A percentile compares a stretch with the other conserved stretches of the same genome.
Evolutionary conservation across 1,284 basidiomycete genomes (phyloP).

Genomic region (Malassezia vespertilionis): DNA sequence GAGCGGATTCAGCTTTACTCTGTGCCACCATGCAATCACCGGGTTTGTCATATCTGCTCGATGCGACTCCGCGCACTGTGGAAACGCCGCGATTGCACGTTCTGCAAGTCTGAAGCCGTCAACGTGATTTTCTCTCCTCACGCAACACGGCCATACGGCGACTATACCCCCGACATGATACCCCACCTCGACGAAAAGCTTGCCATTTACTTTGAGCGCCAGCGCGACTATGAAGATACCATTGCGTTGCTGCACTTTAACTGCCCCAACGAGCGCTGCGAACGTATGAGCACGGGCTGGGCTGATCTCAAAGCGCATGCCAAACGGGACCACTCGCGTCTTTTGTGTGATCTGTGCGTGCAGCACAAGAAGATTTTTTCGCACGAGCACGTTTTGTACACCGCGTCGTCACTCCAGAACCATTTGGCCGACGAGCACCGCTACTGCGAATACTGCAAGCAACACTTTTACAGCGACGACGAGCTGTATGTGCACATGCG

Average conservation of each 20-base stretch:
- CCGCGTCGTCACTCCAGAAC: constrained; percentile 57
- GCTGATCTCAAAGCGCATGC: constrained; percentile 71
- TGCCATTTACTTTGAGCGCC: constrained; percentile 72
- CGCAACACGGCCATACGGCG: constrained; percentile 42
- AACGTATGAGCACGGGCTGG: constrained; percentile 77
- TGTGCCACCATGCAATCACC: constrained; percentile 78
- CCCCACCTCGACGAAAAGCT: constrained; percentile 50
- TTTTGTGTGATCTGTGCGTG: constrained; percentile 72
- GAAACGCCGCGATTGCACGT: constrained; percentile 74
- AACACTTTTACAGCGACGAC: constrained; percentile 80
- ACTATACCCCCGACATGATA: constrained; percentile 29
- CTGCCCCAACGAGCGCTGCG: constrained; percentile 54
- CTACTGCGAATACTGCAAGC: constrained; percentile 78
- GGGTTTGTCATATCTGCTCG: constrained; percentile 83
- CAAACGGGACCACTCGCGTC: constrained; percentile 61
- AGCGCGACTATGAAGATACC: constrained; percentile 88
- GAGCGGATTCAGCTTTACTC: constrained; percentile 84
- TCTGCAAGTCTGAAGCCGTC: constrained; percentile 83
- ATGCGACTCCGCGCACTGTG: constrained; percentile 82
- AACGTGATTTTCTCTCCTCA: constrained; percentile 72
- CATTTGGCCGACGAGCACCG: constrained; percentile 71
- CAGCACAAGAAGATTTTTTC: constrained; percentile 85
- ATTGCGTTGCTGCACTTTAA: constrained; percentile 68
- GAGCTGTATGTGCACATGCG: constrained; percentile 91
- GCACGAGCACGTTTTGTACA: constrained; percentile 83